Evolutionary conservation across 371 early-diverging fungal species (phyloP).

Genomic region (Circinella umbellata): DNA sequence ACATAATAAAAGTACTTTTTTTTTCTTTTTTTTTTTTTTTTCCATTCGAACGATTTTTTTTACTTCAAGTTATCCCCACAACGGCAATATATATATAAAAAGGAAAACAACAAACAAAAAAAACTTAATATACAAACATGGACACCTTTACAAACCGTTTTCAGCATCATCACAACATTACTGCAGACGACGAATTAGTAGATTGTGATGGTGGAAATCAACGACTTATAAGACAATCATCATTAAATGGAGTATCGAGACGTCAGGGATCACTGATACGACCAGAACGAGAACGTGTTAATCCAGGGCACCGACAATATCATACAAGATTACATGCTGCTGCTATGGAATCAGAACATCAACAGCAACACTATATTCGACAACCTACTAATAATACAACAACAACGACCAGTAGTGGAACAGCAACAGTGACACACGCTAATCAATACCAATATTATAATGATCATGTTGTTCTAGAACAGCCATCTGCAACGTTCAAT

Average conservation of each 20-base stretch:
- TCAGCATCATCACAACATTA: conserved; percentile 19
- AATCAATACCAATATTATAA: conserved; percentile 12
- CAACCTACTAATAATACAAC: background rate
- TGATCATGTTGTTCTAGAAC: background rate
- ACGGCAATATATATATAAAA: background rate
- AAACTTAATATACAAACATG: background rate
- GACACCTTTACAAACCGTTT: background rate
- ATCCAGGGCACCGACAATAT: conserved; percentile 52
- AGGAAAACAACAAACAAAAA: background rate
- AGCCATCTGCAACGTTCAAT: conserved; percentile 10
- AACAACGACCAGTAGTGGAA: background rate
- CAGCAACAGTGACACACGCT: background rate
- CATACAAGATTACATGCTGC: conserved; percentile 41
- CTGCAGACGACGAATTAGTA: background rate
- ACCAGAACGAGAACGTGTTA: conserved; percentile 62
- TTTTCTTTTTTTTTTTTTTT: no score
- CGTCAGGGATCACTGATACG: conserved; percentile 64
- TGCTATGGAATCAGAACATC: conserved; percentile 32
- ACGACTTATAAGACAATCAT: conserved; percentile 11
- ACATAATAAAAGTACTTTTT: no score
- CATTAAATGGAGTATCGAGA: conserved; percentile 5
- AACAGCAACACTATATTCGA: conserved; percentile 36
- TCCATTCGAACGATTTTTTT: background rate
- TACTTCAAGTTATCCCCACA: background rate
- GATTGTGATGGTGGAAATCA: conserved; percentile 20